Base-by-base conservation (phyloP, 805 yeast genomes). In the Ogataea parapolymorpha region DNA sequence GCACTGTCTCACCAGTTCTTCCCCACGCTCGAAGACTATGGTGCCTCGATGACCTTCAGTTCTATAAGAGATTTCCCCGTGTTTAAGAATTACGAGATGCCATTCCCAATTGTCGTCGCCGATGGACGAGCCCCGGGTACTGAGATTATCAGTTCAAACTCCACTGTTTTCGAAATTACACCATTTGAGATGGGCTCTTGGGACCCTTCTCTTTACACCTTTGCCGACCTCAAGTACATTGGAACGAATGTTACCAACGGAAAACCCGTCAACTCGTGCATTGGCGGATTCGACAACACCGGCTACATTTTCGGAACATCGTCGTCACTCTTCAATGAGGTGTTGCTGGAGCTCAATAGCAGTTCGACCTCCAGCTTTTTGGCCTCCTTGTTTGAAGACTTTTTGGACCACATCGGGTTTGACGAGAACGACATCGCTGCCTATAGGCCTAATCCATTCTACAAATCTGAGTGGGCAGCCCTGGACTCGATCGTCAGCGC, bases 231-330 rank as follows among this genome's bases (percentile, higher is more conserved):
- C 32, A 73, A 79, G 60, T 87, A 83, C 57, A 60, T 85, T 35
- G 96, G 96, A 8, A 72, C 95, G 1, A 61, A 72, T 16, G 72
- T 83, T 26, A 54, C 69, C 18, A 70, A 78, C 45, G 96, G 96
- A 29, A 48, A 56, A 15, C 81, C 87, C 8, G 53, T 55, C 6
- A 63, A 65, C 11, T 17, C 51, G 13, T 89, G 96, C 63, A 63
- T 76, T 43, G 74, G 66, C 2, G 90, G 91, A 2, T 81, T 74
- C 44, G 96, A 89, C 61, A 86, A 86, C 53, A 81, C 85, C 6
- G 95, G 95, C 6, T 89, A 78, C 56, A 65, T 85, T 24, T 67
- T 86, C 65, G 96, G 95, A 27, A 81, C 95, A 6, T 85, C 95
- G 2, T 83, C 95, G 2, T 72, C 91, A 1, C 63, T 88, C 35